Evolutionary conservation across 2,329 filamentous ascomycete species (phyloP), one percentile per base, ranked within the genome.

Genomic region (Trichophyton verrucosum): DNA sequence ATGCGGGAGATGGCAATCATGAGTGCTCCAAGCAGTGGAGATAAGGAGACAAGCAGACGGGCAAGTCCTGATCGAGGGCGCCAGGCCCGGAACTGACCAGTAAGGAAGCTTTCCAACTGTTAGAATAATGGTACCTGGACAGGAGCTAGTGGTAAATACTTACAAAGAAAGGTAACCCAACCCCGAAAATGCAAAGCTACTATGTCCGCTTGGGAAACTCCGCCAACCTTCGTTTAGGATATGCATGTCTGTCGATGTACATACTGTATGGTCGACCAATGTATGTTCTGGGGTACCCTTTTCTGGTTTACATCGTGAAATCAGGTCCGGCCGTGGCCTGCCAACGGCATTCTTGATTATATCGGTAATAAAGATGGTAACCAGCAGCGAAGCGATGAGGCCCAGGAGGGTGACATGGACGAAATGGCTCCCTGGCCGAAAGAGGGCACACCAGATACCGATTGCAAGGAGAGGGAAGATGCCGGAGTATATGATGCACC

Each of bases 301-400:
- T 61, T 72, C 75, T 0, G 94, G 91, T 65, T 88, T 86, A 75
- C 94, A 99, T 42, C 94, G 85, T n/a, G 87, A 85, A 47, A 97
- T 83, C 40, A 96, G 77, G 73, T 97, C 92, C 3, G 92, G 92
- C 5, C 92, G 83, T 33, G 91, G 89, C 9, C 89, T 78, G 7
- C 89, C 89, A 27, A 92, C 88, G 8, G 87, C 82, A 70, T 95
- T 96, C 75, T 99, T 99, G 70, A 97, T 81, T 30, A 92, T 77
- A 71, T 97, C 91, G 51, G 94, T 97, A 49, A 97, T 78, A 72
- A 96, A 87, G 4, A 84, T 82, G 0, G 89, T 87, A 57, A 96
- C 80, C 66, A 90, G 79, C 27, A 97, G 74, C 65, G 86, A 83
- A 68, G 92, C 89, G 58, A 86, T 77, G 63, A 96, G 85, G 22